These are phyloP conservation scores for Rosa chinensis DNA, from an alignment of 306 rosid genomes.

Conservation along the genomic window DNA sequence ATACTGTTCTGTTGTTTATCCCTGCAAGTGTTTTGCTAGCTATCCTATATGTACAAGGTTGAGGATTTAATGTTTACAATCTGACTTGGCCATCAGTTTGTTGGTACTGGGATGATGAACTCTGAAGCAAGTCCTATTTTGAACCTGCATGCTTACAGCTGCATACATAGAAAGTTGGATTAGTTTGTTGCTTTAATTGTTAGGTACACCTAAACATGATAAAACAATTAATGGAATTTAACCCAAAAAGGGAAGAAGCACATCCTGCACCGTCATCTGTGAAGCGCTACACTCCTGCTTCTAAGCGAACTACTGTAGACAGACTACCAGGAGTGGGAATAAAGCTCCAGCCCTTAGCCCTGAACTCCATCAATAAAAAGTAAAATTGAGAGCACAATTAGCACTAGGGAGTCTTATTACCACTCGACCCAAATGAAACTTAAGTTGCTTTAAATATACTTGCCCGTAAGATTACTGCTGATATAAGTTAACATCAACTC, in stretches of 20 bases:
- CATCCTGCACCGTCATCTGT: too few species aligned
- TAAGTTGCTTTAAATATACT: neutral
- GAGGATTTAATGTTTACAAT: neutral
- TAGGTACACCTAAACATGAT: neutral
- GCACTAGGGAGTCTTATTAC: neutral
- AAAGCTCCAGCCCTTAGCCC: too few species aligned
- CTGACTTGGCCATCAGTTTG: neutral
- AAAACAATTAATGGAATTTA: neutral
- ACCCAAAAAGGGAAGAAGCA: neutral
- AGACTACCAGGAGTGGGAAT: too few species aligned
- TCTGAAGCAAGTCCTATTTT: neutral
- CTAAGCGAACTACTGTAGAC: too few species aligned
- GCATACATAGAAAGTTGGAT: neutral
- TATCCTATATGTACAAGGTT: neutral
- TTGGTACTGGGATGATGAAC: neutral
- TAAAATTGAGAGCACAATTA: too few species aligned
- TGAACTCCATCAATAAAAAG: too few species aligned
- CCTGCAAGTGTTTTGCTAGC: neutral
- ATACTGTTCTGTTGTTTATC: neutral
- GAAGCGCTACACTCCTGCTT: too few species aligned
- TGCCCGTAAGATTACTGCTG: neutral
- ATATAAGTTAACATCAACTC: neutral
- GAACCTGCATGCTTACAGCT: neutral
- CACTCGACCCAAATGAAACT: neutral
- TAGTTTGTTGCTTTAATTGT: neutral